Evolutionary conservation across 805 yeast genomes (phyloP).

Genomic region (Metschnikowia santaceciliae): DNA sequence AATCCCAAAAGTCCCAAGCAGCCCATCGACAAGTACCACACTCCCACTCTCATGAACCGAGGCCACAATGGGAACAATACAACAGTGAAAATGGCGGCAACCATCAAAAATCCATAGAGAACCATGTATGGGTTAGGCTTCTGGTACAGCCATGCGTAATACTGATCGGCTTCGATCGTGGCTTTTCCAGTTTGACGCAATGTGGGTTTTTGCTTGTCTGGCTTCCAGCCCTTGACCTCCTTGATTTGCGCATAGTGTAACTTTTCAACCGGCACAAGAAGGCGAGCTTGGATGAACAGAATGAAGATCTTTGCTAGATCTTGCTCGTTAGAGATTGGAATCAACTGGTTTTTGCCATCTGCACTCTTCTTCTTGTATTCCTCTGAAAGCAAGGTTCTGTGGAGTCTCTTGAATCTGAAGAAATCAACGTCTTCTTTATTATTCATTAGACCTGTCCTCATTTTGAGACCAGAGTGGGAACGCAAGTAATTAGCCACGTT

Average conservation of each 20-base stretch:
- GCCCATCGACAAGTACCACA: conserved; percentile 83
- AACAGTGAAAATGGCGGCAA: conserved; percentile 58
- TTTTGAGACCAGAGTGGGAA: conserved; percentile 63
- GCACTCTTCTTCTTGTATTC: conserved; percentile 57
- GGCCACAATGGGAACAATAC: conserved; percentile 97
- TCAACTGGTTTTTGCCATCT: conserved; percentile 42
- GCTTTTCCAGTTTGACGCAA: conserved; percentile 55
- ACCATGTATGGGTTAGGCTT: conserved; percentile 65
- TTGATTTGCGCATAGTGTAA: conserved; percentile 65
- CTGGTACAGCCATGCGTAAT: conserved; percentile 79
- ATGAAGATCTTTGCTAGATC: conserved; percentile 64
- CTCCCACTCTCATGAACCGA: conserved; percentile 76
- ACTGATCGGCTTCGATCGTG: conserved; percentile 57
- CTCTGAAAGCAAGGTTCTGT: conserved; percentile 69
- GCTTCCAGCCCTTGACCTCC: conserved; percentile 52
- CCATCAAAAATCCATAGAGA: conserved; percentile 59
- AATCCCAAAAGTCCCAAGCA: conserved; percentile 67
- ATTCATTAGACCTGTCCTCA: conserved; percentile 74
- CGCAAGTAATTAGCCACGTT: conserved; percentile 72
- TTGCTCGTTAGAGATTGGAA: conserved; percentile 43
- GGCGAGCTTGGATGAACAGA: conserved; percentile 63
- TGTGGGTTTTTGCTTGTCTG: conserved; percentile 63
- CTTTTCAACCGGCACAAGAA: conserved; percentile 74
- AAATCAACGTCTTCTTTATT: conserved; percentile 69
- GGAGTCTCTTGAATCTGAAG: conserved; percentile 80